Base-by-base conservation (phyloP, 2,329 filamentous ascomycete genomes). In the Sporothrix protearum region DNA sequence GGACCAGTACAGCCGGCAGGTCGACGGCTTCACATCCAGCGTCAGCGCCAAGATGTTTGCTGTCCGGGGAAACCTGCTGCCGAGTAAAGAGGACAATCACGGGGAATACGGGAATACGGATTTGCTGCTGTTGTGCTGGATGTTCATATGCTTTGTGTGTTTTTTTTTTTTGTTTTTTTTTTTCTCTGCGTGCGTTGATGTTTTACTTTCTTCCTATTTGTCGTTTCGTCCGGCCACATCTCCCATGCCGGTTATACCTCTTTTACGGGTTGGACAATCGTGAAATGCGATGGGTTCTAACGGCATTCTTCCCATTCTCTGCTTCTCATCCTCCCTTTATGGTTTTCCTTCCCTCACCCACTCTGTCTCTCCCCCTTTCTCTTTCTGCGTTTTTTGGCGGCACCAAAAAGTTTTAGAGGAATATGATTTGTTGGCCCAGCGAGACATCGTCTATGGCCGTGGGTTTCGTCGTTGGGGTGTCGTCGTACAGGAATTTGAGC, bases 1-100 rank as follows among this genome's bases (percentile, higher is more conserved):
- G 71, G 94, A 98, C 84, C 95, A 98, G 84, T 99, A 98, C 84
- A 93, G 94, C 79, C 91, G 94, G 84, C 96, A 98, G 85, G 92
- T 98, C 72, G 96, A 99, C 82, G 93, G 93, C 51, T 98, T 98
- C 82, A 95, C 95, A 64, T 94, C 96, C 71, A 91, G 90, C 75
- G 92, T 97, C 76, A 96, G 89, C 74, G 90, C 93, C 76, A 99
- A 99, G 89, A 97, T 99, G 95, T 99, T 99, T 81, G 94, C 94
- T 51, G 93, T 97, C 73, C 91, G 94, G 80, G 88, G 88, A 76
- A 90, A 88, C 80, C 80, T 91, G 76, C 79, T 89, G 77, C 87
- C 88, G 61, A 89, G 83, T 84, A 80, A 61, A 67, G 19, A 25
- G 19, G 22, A 10, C 22, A 14, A 4, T 42, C n/a, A n/a, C n/a